Evolutionary conservation across 345 rosid genomes (phyloP).

Genomic region (Cochlearia excelsa): DNA sequence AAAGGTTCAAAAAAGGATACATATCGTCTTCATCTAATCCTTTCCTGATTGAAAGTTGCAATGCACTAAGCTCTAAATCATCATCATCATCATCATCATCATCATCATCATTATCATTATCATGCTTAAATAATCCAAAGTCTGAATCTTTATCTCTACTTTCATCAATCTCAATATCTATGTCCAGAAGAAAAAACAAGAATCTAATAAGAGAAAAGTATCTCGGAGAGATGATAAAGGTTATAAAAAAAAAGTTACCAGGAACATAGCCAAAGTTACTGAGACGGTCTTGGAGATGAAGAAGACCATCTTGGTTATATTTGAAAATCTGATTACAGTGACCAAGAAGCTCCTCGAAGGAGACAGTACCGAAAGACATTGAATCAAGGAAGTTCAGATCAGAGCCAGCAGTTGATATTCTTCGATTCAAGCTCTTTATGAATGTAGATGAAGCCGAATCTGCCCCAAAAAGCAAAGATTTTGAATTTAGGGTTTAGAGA

Average conservation of each 20-base stretch:
- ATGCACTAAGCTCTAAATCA: conserved; percentile 35
- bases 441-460: conserved; percentile 83
- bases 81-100: conserved; percentile 32
- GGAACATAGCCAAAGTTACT: conserved; percentile 44
- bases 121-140: conserved; percentile 14
- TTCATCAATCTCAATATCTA: conserved; percentile 45
- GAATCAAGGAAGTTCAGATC: conserved; percentile 68
- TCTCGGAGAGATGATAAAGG: neutral
- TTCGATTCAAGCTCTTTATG: conserved; percentile 65
- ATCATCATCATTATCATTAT: too few species aligned
- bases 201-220: neutral
- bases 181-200: conserved; percentile 8
- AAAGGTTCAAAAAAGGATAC: conserved; percentile 54
- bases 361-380: conserved; percentile 74
- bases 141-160: conserved; percentile 31
- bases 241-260: conserved; percentile 29
- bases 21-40: conserved; percentile 59
- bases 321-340: conserved; percentile 68
- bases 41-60: too few species aligned
- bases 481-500: neutral
- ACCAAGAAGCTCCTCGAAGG: conserved; percentile 82
- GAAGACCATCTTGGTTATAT: conserved; percentile 47
- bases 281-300: conserved; percentile 50
- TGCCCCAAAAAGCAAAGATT: conserved; percentile 21
- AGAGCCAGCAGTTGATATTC: conserved; percentile 45